Evolutionary conservation across 331 rosid genomes (phyloP).

Genomic region (Stylosanthes scabra): DNA sequence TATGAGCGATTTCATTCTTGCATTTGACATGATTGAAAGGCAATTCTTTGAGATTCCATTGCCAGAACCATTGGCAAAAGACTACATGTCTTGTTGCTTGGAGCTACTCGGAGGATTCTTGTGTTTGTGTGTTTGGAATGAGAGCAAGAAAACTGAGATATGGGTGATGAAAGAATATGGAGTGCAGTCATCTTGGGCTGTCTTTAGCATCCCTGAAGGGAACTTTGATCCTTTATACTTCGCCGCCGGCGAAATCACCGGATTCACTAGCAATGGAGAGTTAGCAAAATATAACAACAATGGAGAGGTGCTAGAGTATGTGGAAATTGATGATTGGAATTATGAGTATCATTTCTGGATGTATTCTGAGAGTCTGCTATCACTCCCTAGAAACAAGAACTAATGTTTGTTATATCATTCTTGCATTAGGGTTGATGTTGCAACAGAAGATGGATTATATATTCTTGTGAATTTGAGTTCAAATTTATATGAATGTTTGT

Average conservation of each 20-base stretch:
- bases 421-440: too few species aligned
- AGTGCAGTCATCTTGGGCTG: not conserved
- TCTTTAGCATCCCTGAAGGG: not conserved
- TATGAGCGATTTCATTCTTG: not conserved
- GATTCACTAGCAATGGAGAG: not conserved
- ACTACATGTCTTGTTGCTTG: not conserved
- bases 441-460: too few species aligned
- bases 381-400: not conserved
- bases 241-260: not conserved
- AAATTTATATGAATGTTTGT: too few species aligned
- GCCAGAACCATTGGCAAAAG: not conserved
- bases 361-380: not conserved
- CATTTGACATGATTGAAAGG: not conserved
- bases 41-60: not conserved
- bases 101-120: slow-evolving; percentile 15
- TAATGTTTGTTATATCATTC: too few species aligned
- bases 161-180: slow-evolving; percentile 34
- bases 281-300: not conserved
- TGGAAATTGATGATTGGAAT: not conserved
- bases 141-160: not conserved
- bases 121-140: not conserved
- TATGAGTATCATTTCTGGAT: not conserved
- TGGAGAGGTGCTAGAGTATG: not conserved
- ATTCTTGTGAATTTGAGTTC: too few species aligned
- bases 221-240: not conserved